Percentiles rank a stretch among this genome's conserved stretches.
These are phyloP conservation scores for Eucommia ulmoides DNA, from an alignment of 257 asterid genomes.

Conservation along the genomic window DNA sequence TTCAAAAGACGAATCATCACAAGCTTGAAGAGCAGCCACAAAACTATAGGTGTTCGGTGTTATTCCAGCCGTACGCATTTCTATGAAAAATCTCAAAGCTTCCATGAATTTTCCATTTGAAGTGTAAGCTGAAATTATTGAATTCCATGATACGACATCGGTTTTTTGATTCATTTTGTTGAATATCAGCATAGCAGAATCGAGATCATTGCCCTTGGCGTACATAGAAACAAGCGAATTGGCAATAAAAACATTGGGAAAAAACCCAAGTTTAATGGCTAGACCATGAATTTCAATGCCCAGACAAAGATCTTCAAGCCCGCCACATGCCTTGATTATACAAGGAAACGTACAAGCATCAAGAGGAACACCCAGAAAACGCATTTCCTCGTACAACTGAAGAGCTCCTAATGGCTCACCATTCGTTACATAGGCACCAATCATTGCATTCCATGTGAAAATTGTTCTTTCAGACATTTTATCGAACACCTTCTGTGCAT, in stretches of 20 bases:
- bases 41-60: constrained; percentile 54
- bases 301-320: constrained; percentile 14
- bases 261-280: constrained; percentile 31
- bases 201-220: constrained; percentile 37
- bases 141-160: constrained; percentile 71
- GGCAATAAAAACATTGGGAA: constrained; percentile 31
- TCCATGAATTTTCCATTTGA: constrained; percentile 30
- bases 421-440: constrained; percentile 56
- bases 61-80: constrained; percentile 32
- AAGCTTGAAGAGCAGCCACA: constrained; percentile 70
- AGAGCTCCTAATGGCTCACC: constrained; percentile 35
- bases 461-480: constrained; percentile 46
- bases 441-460: constrained; percentile 71
- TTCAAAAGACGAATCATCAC: constrained; percentile 36
- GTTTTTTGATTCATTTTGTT: constrained; percentile 23
- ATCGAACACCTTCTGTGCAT: constrained; percentile 55
- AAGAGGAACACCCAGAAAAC: constrained; percentile 22
- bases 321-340: constrained; percentile 50
- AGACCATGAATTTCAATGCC: constrained; percentile 69
- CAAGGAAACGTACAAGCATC: constrained; percentile 57
- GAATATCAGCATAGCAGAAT: constrained; percentile 34
- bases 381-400: constrained; percentile 40
- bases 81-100: constrained; percentile 33
- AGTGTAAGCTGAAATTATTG: constrained; percentile 47
- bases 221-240: constrained; percentile 57